Conservation (phyloP, 768 basidiomycete genomes). For the Lactarius tabidus region DNA sequence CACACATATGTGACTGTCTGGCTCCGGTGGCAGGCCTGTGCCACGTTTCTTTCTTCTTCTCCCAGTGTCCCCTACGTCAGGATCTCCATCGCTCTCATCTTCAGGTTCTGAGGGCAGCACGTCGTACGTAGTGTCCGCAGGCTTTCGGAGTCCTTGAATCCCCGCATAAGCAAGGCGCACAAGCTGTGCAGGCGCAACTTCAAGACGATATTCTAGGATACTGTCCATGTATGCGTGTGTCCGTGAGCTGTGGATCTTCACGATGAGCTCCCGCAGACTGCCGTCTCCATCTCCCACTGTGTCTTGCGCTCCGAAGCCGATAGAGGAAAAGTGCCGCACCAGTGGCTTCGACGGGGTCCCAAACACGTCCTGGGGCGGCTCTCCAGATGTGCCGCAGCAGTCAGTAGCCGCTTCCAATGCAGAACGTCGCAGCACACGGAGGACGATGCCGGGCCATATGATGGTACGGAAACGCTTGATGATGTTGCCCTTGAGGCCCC, state of each 20-base stretch:
- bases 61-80: constrained; percentile 41
- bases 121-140: constrained; percentile 27
- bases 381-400: no score
- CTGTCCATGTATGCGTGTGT: constrained; percentile 67
- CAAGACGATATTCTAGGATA: constrained; percentile 75
- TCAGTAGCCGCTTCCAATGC: constrained; percentile 36
- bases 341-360: constrained; percentile 53
- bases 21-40: constrained; percentile 45
- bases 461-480: no score
- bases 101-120: constrained; percentile 40
- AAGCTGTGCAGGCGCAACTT: no score
- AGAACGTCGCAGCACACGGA: constrained; percentile 65
- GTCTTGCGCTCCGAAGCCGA: constrained; percentile 34
- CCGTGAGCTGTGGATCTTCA: constrained; percentile 63
- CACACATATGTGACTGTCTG: no score
- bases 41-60: constrained; percentile 37
- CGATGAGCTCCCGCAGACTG: constrained; percentile 44
- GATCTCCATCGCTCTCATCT: constrained; percentile 39
- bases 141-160: no score
- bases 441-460: no score
- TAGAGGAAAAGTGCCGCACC: constrained; percentile 49
- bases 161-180: no score
- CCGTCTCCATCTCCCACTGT: constrained; percentile 34
- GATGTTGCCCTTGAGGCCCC: no score
- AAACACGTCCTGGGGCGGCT: background rate